Conservation (phyloP, 2,329 filamentous ascomycete species). For the Nemania serpens region DNA sequence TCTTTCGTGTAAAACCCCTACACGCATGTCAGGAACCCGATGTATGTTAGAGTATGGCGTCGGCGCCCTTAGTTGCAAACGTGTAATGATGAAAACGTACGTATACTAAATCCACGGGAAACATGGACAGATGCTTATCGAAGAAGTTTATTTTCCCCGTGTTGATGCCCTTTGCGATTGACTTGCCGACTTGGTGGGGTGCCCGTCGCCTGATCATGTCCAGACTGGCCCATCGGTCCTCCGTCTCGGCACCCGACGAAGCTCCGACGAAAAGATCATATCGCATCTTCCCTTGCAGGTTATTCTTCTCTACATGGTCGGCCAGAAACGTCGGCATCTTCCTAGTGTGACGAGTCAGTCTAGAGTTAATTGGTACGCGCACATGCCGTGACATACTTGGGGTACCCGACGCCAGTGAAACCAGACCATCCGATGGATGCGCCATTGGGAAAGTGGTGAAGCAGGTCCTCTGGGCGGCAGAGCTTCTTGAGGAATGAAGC, state of each 20-base stretch:
- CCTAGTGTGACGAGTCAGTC: conserved; percentile 49
- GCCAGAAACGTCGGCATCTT: conserved; percentile 84
- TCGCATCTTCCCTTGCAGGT: conserved; percentile 79
- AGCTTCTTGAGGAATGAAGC: conserved; percentile 82
- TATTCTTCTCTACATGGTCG: conserved; percentile 87
- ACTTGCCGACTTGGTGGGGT: conserved; percentile 89
- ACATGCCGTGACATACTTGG: conserved; percentile 64
- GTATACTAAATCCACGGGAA: conserved; percentile 84
- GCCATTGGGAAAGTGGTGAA: conserved; percentile 81
- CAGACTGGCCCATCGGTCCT: conserved; percentile 86
- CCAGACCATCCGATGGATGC: conserved; percentile 91
- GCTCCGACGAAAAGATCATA: conserved; percentile 89
- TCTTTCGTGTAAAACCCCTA: conserved; percentile 84
- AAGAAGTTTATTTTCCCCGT: conserved; percentile 88
- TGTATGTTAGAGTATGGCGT: not conserved
- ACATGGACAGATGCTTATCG: conserved; percentile 93
- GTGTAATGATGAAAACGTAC: conserved; percentile 46
- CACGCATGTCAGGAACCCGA: conserved; percentile 17
- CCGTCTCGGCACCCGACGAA: conserved; percentile 86
- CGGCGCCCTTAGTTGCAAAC: not conserved
- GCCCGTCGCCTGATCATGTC: conserved; percentile 88
- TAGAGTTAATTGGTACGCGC: not conserved
- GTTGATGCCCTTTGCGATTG: conserved; percentile 89
- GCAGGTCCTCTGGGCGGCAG: conserved; percentile 76
- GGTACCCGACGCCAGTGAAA: conserved; percentile 89